Percentiles rank a stretch among this genome's conserved stretches.
Conservation (phyloP, 306 rosid species). For the Amphicarpaea edgeworthii region DNA sequence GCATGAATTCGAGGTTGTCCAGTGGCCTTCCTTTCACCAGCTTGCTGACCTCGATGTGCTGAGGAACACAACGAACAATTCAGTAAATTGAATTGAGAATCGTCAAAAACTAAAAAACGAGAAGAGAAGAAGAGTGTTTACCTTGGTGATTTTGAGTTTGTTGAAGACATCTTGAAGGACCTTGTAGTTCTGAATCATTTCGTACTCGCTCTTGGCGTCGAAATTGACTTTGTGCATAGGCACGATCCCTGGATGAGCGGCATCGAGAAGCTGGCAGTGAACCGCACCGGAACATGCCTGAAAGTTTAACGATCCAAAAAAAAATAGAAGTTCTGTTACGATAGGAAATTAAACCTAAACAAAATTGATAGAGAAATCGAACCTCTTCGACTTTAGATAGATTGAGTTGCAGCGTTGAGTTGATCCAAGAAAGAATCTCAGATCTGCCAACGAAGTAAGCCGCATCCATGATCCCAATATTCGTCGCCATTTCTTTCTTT, state of each 20-base stretch:
- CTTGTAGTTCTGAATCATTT: constrained; percentile 98
- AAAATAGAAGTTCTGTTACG: background rate
- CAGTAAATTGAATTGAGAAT: background rate
- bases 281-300: constrained; percentile 96
- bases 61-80: background rate
- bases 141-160: constrained; percentile 95
- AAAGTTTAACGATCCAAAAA: constrained; percentile 7
- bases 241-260: constrained; percentile 87
- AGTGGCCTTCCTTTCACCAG: constrained; percentile 94
- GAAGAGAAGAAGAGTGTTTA: constrained; percentile 24
- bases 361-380: background rate
- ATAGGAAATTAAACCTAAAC: constrained; percentile 28
- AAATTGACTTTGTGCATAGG: constrained; percentile 99
- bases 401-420: constrained; percentile 87
- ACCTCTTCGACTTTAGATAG: constrained; percentile 89
- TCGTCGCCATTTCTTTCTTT: constrained; percentile 71
- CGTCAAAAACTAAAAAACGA: background rate
- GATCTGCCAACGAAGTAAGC: constrained; percentile 98
- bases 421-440: constrained; percentile 93
- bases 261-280: constrained; percentile 93
- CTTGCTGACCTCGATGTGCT: constrained; percentile 93
- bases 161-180: constrained; percentile 95
- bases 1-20: constrained; percentile 96
- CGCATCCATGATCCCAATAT: constrained; percentile 90
- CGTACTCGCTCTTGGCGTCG: constrained; percentile 93